phyloP scores from a whole-genome alignment of 768 basidiomycete species.

The Xerocomus spinulosus region DNA sequence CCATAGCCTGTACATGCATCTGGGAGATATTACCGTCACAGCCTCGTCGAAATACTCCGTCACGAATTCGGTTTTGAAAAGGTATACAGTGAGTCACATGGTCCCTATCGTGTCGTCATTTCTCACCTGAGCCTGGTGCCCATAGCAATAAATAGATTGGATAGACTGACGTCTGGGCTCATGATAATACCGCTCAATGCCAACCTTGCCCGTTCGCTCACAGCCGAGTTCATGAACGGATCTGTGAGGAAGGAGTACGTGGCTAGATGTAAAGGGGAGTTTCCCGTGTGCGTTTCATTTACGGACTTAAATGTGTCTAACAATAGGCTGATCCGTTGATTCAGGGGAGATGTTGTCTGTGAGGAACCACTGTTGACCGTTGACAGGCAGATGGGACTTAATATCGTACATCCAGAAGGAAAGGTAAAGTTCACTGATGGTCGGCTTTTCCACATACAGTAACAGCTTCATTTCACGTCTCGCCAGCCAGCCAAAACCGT shows the following conservation, averaged over 20 bases:
- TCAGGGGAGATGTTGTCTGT: slow-evolving; percentile 74
- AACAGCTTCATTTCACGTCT: slow-evolving; percentile 2
- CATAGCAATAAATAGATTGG: slow-evolving; percentile 88
- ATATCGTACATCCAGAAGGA: slow-evolving; percentile 92
- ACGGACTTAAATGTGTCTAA: not conserved
- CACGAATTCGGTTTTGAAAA: slow-evolving; percentile 78
- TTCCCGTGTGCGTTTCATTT: slow-evolving; percentile 65
- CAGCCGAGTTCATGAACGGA: slow-evolving; percentile 77
- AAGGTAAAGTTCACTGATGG: slow-evolving; percentile 49
- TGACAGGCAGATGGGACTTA: slow-evolving; percentile 95
- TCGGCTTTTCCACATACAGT: not conserved
- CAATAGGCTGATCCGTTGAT: not conserved
- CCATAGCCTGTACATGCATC: slow-evolving; percentile 84
- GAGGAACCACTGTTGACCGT: slow-evolving; percentile 87
- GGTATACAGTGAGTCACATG: slow-evolving; percentile 65
- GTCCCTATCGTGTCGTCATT: not conserved
- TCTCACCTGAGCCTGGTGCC: not conserved
- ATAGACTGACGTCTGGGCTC: slow-evolving; percentile 89
- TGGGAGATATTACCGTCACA: slow-evolving; percentile 86
- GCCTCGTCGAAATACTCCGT: slow-evolving; percentile 80
- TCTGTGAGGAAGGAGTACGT: slow-evolving; percentile 90
- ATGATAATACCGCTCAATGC: slow-evolving; percentile 87
- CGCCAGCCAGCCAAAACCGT: slow-evolving; percentile 80
- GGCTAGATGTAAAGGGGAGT: slow-evolving; percentile 79
- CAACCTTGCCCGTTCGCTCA: slow-evolving; percentile 62